Evolutionary conservation across 331 rosid genomes (phyloP).

Genomic region (Spiraea crenata): DNA sequence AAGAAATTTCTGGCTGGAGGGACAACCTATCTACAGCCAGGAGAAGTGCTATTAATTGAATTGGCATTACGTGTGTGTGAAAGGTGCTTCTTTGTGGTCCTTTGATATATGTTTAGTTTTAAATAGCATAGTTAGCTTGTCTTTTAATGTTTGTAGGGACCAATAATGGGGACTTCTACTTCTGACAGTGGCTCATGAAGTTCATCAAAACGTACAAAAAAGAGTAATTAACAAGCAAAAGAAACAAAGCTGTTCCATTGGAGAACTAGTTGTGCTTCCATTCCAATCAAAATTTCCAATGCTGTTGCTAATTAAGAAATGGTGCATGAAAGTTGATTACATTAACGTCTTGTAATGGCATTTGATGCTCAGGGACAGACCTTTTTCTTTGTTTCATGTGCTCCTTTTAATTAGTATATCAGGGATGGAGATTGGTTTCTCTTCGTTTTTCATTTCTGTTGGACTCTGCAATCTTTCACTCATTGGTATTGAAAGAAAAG

Average conservation of each 20-base stretch:
- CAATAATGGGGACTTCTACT: constrained; percentile 43
- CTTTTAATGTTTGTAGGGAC: constrained; percentile 58
- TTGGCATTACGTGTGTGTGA: constrained; percentile 78
- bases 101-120: constrained; percentile 12
- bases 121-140: not conserved
- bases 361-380: too few relatives aligned
- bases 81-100: constrained; percentile 44
- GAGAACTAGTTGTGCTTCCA: constrained; percentile 90
- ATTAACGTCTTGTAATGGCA: too few relatives aligned
- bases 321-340: too few relatives aligned
- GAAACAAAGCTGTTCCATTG: constrained; percentile 54
- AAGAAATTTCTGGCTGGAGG: constrained; percentile 83
- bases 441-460: constrained; percentile 70
- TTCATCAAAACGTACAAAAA: constrained; percentile 72
- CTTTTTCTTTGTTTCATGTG: constrained; percentile 16
- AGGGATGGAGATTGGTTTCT: constrained; percentile 95
- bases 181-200: constrained; percentile 34
- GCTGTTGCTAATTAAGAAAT: constrained; percentile 50
- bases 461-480: constrained; percentile 80
- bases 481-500: constrained; percentile 79
- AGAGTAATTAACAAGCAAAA: constrained; percentile 59
- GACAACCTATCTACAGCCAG: constrained; percentile 87
- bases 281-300: constrained; percentile 76
- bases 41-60: constrained; percentile 79
- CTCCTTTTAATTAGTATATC: constrained; percentile 32